phyloP scores from a whole-genome alignment of 2,329 filamentous ascomycete species.

The Fusarium metavorans region DNA sequence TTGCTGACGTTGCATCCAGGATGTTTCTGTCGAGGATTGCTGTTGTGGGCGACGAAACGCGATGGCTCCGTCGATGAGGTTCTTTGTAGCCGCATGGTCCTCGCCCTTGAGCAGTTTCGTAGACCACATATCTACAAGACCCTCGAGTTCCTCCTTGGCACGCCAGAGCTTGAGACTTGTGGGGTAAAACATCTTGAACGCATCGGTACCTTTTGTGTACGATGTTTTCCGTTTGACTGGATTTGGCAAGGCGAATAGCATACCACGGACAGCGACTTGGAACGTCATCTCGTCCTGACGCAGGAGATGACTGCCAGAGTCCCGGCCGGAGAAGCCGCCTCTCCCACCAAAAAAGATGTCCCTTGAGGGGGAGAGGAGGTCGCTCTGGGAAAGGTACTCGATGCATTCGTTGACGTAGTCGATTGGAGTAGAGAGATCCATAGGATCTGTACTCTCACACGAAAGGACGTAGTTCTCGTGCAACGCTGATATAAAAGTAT shows the following conservation, averaged over 20 bases:
- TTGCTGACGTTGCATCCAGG: slow-evolving; percentile 52
- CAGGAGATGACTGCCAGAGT: slow-evolving; percentile 77
- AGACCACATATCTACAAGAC: slow-evolving; percentile 77
- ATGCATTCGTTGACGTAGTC: slow-evolving; percentile 89
- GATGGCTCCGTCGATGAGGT: slow-evolving; percentile 59
- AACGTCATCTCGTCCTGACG: slow-evolving; percentile 96
- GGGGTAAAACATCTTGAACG: slow-evolving; percentile 93
- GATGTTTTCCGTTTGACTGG: slow-evolving; percentile 80
- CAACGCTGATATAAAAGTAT: slow-evolving; percentile 88
- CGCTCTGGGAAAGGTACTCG: slow-evolving; percentile 86
- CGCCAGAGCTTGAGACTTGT: slow-evolving; percentile 86
- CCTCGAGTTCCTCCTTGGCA: slow-evolving; percentile 83
- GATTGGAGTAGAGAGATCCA: slow-evolving; percentile 71
- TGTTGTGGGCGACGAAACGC: slow-evolving; percentile 62
- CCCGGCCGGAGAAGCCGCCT: slow-evolving; percentile 64
- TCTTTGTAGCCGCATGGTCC: slow-evolving; percentile 50
- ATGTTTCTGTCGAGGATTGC: slow-evolving; percentile 41
- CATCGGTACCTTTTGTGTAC: slow-evolving; percentile 64
- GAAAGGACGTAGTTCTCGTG: slow-evolving; percentile 95
- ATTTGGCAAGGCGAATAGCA: slow-evolving; percentile 85
- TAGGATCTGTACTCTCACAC: slow-evolving; percentile 70
- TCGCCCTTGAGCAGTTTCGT: slow-evolving; percentile 70
- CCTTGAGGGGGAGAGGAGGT: slow-evolving; percentile 82
- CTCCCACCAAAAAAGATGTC: slow-evolving; percentile 74
- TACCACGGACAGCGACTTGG: slow-evolving; percentile 86